A percentile compares a stretch with the other conserved stretches of the same genome.
Conservation (phyloP, 139 green algal species). For the Ettlia oleoabundans region DNA sequence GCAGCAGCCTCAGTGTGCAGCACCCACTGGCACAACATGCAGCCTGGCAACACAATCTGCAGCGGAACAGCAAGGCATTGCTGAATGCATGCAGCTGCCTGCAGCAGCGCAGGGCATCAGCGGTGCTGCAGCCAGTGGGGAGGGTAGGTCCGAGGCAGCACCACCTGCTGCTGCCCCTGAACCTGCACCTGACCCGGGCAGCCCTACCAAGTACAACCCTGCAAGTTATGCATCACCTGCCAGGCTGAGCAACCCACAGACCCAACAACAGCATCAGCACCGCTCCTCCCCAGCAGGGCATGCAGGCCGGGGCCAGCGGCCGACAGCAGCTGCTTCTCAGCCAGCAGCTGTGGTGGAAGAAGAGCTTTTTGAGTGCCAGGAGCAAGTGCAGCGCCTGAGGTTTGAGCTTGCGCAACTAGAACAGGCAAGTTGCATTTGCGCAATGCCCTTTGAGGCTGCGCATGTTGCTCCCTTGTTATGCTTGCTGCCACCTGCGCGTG, state of each 20-base stretch:
- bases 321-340: background rate
- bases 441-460: too few species aligned
- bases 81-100: background rate
- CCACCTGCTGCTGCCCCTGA: too few species aligned
- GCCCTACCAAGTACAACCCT: conserved; percentile 23
- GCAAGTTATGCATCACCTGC: conserved; percentile 32
- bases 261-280: background rate
- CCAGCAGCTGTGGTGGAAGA: background rate
- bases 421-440: conserved; percentile 8
- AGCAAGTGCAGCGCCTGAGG: background rate
- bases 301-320: background rate
- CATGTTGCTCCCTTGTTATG: too few species aligned
- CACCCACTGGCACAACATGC: background rate
- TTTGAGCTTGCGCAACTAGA: conserved; percentile 17
- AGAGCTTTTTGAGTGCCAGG: conserved; percentile 32
- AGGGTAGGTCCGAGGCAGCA: too few species aligned
- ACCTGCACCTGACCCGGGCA: conserved; percentile 10
- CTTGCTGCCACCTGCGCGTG: too few species aligned
- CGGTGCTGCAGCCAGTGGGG: too few species aligned
- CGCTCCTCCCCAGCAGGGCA: too few species aligned
- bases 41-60: background rate
- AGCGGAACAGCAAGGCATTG: background rate
- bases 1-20: background rate
- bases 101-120: too few species aligned
- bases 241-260: background rate